These are phyloP conservation scores for Arthromyces matolae DNA, from an alignment of 768 basidiomycete genomes.

Conservation along the genomic window DNA sequence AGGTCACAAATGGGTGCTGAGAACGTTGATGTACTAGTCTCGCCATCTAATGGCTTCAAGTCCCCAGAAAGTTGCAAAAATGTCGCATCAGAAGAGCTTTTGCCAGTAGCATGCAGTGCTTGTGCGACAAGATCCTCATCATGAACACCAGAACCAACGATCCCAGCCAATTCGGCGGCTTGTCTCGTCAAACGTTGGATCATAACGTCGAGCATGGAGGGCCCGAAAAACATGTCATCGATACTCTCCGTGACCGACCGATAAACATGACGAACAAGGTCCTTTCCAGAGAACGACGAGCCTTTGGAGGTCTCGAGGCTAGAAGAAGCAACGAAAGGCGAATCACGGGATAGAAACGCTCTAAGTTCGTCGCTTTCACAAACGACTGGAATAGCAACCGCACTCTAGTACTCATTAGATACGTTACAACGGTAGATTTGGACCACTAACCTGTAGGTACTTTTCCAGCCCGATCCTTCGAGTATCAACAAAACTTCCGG, in stretches of 20 bases:
- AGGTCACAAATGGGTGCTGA: conserved; percentile 94
- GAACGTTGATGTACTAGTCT: conserved; percentile 85
- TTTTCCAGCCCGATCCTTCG: conserved; percentile 78
- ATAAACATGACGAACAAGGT: conserved; percentile 84
- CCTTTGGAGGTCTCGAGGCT: conserved; percentile 37
- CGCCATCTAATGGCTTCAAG: conserved; percentile 78
- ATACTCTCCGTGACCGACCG: conserved; percentile 90
- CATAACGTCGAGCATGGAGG: conserved; percentile 93
- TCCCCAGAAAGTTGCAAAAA: conserved; percentile 73
- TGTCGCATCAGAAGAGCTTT: conserved; percentile 61
- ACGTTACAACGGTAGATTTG: not conserved
- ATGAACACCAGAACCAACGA: conserved; percentile 71
- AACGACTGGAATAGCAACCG: conserved; percentile 68
- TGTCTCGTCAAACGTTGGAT: conserved; percentile 87
- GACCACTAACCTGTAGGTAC: conserved; percentile 74
- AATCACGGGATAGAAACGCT: conserved; percentile 83
- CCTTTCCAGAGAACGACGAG: conserved; percentile 59
- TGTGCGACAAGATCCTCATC: conserved; percentile 85
- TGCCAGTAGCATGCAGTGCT: conserved; percentile 69
- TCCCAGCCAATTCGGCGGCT: conserved; percentile 84
- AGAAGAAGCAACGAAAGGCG: conserved; percentile 70
- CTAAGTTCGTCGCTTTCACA: conserved; percentile 83
- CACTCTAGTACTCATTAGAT: conserved; percentile 40
- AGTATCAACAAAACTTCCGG: conserved; percentile 83
- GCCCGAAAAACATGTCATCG: conserved; percentile 96